A percentile compares a stretch with the other conserved stretches of the same genome.
phyloP scores from a whole-genome alignment of 768 basidiomycete genomes.

The Boletus rufocinnamomeus region DNA sequence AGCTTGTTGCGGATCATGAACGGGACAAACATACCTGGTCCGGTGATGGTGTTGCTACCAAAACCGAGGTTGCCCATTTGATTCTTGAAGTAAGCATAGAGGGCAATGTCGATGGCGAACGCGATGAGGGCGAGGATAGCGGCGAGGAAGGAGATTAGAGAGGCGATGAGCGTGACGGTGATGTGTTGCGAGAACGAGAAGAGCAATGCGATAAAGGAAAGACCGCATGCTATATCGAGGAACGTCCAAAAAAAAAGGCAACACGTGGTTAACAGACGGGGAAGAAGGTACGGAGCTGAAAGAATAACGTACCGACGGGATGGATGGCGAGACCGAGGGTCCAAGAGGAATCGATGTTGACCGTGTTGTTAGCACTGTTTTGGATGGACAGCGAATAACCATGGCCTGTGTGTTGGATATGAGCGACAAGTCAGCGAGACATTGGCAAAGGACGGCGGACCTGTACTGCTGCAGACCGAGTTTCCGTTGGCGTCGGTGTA shows the following conservation, averaged over 20 bases:
- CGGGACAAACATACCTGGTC: constrained; percentile 52
- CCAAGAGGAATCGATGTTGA: constrained; percentile 56
- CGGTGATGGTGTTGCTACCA: constrained; percentile 52
- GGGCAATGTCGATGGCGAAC: constrained; percentile 76
- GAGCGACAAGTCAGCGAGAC: neutral
- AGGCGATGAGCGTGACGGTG: constrained; percentile 43
- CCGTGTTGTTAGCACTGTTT: constrained; percentile 28
- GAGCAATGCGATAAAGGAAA: constrained; percentile 64
- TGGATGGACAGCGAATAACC: constrained; percentile 51
- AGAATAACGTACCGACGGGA: constrained; percentile 60
- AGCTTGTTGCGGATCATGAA: neutral
- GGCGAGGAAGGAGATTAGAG: constrained; percentile 63
- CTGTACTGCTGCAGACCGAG: constrained; percentile 44
- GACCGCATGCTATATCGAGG: constrained; percentile 42
- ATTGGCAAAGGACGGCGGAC: constrained; percentile 33
- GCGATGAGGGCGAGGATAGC: constrained; percentile 68
- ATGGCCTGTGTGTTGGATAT: constrained; percentile 39
- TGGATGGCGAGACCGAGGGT: constrained; percentile 75
- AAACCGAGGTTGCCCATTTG: constrained; percentile 51
- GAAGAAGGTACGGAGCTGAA: neutral
- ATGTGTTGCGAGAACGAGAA: constrained; percentile 62
- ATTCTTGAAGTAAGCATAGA: constrained; percentile 62
- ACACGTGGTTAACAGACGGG: constrained; percentile 5
- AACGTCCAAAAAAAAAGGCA: neutral
- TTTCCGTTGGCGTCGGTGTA: constrained; percentile 45